Base-by-base conservation (phyloP, 1,139 yeast species). In the Zygoascus meyerae region DNA sequence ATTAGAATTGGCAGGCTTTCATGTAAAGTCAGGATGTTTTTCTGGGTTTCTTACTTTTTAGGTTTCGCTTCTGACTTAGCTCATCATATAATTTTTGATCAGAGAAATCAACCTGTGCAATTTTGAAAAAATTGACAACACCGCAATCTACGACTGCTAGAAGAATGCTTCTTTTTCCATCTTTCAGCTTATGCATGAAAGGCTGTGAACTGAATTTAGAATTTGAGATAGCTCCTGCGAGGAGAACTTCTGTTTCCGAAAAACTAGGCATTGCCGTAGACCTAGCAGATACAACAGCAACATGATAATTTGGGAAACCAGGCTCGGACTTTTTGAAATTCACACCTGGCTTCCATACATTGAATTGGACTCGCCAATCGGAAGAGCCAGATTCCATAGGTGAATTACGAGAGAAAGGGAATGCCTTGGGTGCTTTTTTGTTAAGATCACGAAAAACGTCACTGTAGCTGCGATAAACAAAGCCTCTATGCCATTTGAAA, bases 331-430 rank as follows among this genome's bases (percentile, higher is more conserved):
- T 89, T 48, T 80, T 80, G 65, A 86, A 90, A 8, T 53, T 49
- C 63, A 64, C 65, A 0, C 74, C 70, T 0, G 97, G 97, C 63
- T 86, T 89, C 97, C 97, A 90, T 1, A 86, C 86, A 57, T 84
- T 74, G 57, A 73, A 89, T 1, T 73, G 26, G 26, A 21, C 26
- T 7, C 26, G 26, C 26, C 26, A 21, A 21, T 21, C 7, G 26
- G 26, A 21, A 21, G 26, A 21, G 4, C 7, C 26, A 5, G 26
- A 21, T 5, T 21, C 26, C 7, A 7, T 7, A 5, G 4, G 26
- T 21, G 26, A 4, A 7, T 21, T 21, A 7, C 26, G 26, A 21
- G 4, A 4, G 7, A 21, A 21, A 5, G 26, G 26, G 26, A 21
- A 21, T 21, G 26, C 7, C 7, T 21, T 21, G 4, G 26, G 26